These are phyloP conservation scores for Solanum ahanhuiri DNA, from an alignment of 257 asterid species.

Conservation along the genomic window DNA sequence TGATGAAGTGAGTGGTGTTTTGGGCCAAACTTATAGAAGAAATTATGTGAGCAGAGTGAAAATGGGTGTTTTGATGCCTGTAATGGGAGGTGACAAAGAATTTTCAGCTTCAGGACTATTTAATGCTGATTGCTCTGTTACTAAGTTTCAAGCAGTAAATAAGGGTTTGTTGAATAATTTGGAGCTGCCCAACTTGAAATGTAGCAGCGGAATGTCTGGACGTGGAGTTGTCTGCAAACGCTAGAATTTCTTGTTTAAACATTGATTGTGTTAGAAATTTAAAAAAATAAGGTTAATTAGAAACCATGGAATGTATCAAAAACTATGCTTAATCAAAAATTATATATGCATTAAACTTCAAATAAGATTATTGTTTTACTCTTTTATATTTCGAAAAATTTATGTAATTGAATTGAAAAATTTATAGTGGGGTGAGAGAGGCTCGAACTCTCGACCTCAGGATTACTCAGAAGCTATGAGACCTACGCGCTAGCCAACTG, in stretches of 20 bases:
- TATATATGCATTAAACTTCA: background rate
- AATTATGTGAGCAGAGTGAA: constrained; percentile 40
- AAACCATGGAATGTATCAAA: background rate
- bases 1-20: constrained; percentile 31
- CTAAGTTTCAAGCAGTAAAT: constrained; percentile 15
- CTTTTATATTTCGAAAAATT: background rate
- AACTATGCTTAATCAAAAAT: background rate
- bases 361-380: background rate
- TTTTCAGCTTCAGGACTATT: constrained; percentile 27
- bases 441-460: constrained; percentile 41
- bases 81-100: constrained; percentile 46
- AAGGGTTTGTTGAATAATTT: background rate
- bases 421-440: background rate
- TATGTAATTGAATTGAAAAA: background rate
- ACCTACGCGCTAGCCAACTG: constrained; percentile 99
- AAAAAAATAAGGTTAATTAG: background rate
- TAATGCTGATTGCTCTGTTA: background rate
- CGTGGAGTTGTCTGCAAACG: constrained; percentile 37
- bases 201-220: constrained; percentile 28
- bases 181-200: constrained; percentile 27
- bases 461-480: constrained; percentile 83
- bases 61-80: constrained; percentile 15
- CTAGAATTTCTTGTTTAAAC: background rate
- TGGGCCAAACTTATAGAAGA: constrained; percentile 48
- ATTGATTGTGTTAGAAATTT: background rate